Base-by-base conservation (phyloP, 345 rosid genomes). In the Lepidium aucheri region DNA sequence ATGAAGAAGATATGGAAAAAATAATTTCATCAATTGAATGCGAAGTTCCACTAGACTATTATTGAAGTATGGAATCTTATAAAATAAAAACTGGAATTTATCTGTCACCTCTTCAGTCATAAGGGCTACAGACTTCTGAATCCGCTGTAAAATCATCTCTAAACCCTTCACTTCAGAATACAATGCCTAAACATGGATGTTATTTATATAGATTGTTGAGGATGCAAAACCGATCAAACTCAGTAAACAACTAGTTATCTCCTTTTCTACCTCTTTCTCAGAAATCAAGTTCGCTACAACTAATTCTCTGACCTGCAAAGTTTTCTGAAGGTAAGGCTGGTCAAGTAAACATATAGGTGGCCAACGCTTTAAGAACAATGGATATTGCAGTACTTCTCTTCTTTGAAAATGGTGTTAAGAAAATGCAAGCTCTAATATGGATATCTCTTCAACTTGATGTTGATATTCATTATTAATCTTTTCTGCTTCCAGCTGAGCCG, bases 101-200 rank as follows among this genome's bases (percentile, higher is more conserved):
- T 51, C 41, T n/a, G 75, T 76, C 36, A 90, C 96, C 94, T 86
- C 84, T 73, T 78, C 77, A 52, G 87, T 81, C 89, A 83, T 91
- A 30, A 52, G 73, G 12, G 68, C 60, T 55, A 84, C 63, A 58
- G 88, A 83, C 45, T 82, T 79, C 77, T 84, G 81, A 69, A 88
- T 79, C 78, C 80, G 82, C 70, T 56, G 86, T 66, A 91, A 56
- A 36, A 84, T 67, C 67, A 39, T 67, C 64, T 84, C 75, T 44
- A 88, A 76, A 70, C 72, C 76, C 75, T 70, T 76, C 36, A 82
- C 79, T 78, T 91, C 89, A 69, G 74, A 72, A 47, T 80, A 76
- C 81, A 88, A 70, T 65, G 78, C 86, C 97, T 86, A 72, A 58
- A 61, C 52, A 59, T 16, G 13, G 20, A 52, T 22, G 34, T 35